phyloP scores from a whole-genome alignment of 352 stramenopile genomes.

The Globisporangium alternatum region DNA sequence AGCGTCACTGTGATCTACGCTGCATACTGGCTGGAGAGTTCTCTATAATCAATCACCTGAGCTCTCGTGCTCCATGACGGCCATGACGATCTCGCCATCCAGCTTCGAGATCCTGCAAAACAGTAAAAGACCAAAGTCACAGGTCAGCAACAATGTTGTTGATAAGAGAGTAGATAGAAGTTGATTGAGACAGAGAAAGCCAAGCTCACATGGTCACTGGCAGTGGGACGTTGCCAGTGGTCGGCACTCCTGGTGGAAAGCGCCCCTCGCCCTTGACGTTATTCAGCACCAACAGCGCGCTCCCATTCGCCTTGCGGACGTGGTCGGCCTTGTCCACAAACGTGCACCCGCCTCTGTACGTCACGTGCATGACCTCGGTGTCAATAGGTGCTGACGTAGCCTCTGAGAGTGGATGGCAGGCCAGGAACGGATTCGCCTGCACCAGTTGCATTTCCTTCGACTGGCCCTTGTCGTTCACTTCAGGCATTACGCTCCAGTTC shows the following conservation, averaged over 20 bases:
- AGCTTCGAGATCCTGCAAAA: slow-evolving; percentile 49
- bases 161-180: background rate
- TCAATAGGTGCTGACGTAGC: background rate
- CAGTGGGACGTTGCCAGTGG: slow-evolving; percentile 30
- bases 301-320: slow-evolving; percentile 27
- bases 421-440: slow-evolving; percentile 37
- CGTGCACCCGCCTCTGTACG: slow-evolving; percentile 55
- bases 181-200: background rate
- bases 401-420: slow-evolving; percentile 26
- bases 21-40: background rate
- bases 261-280: slow-evolving; percentile 57
- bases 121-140: background rate
- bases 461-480: slow-evolving; percentile 15
- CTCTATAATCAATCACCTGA: background rate
- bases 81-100: slow-evolving; percentile 59
- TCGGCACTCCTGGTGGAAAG: slow-evolving; percentile 37
- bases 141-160: slow-evolving; percentile 4
- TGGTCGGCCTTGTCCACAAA: slow-evolving; percentile 68
- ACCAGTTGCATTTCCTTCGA: slow-evolving; percentile 23
- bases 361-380: slow-evolving; percentile 26
- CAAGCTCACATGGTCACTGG: slow-evolving; percentile 55
- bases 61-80: slow-evolving; percentile 53
- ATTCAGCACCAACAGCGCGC: slow-evolving; percentile 56
- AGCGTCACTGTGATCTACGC: no score
- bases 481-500: slow-evolving; percentile 49